These are phyloP conservation scores for Sugiyamaella japonica DNA, from an alignment of 1,139 yeast species.

Conservation along the genomic window DNA sequence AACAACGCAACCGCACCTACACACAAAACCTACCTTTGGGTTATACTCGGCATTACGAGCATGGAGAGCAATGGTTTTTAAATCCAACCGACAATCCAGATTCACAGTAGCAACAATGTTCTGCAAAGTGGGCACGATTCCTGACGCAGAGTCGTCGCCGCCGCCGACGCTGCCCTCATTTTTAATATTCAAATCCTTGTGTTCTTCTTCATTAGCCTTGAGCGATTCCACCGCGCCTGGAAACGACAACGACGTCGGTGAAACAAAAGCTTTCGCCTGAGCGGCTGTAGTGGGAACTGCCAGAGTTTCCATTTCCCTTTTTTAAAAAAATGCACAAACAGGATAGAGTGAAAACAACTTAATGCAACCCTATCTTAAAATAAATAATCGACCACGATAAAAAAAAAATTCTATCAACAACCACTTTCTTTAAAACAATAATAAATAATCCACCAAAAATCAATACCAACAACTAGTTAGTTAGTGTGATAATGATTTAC, in stretches of 20 bases:
- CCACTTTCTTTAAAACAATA: background rate
- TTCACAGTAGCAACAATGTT: conserved; percentile 98
- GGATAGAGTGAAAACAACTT: conserved; percentile 31
- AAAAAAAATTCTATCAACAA: background rate
- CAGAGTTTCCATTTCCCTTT: conserved; percentile 62
- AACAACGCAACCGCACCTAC: background rate
- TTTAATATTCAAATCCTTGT: conserved; percentile 10
- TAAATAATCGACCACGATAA: conserved; percentile 18
- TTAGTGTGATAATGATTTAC: no score
- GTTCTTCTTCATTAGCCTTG: conserved; percentile 7
- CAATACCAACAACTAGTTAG: no score
- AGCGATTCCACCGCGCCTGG: conserved; percentile 44
- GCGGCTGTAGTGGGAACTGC: conserved; percentile 81
- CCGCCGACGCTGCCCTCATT: no score
- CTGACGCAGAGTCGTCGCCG: conserved; percentile 77
- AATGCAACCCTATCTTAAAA: conserved; percentile 34
- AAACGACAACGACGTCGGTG: conserved; percentile 62
- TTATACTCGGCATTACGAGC: conserved; percentile 99
- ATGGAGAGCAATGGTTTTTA: conserved; percentile 95
- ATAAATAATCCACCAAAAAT: background rate
- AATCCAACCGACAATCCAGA: conserved; percentile 90
- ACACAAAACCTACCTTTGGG: conserved; percentile 48
- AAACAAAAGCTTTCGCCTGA: conserved; percentile 72
- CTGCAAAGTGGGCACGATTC: conserved; percentile 93
- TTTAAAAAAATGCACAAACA: background rate